Conservation (phyloP, 2,329 filamentous ascomycete genomes). For the Ophiostoma novo-ulmi region DNA sequence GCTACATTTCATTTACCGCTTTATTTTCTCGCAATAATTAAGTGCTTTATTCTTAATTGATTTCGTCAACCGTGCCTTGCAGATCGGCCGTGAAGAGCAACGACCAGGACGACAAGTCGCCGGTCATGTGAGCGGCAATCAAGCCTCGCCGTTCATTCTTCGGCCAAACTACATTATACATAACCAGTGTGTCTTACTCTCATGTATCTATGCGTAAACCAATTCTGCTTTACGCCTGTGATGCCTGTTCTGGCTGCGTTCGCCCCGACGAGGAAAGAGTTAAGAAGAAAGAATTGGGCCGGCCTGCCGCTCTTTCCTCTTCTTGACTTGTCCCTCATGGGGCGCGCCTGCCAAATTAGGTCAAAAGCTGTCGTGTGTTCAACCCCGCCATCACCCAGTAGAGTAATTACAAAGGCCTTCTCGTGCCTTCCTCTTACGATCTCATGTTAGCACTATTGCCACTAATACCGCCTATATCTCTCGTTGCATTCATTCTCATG, state of each 20-base stretch:
- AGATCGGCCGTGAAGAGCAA: background rate
- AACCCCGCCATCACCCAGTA: constrained; percentile 14
- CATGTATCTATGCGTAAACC: background rate
- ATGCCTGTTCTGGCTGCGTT: background rate
- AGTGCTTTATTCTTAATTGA: background rate
- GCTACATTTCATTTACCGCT: background rate
- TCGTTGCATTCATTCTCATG: background rate
- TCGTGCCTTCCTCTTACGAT: constrained; percentile 1
- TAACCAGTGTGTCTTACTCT: background rate
- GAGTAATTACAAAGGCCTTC: background rate
- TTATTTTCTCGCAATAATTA: background rate
- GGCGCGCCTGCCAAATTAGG: background rate
- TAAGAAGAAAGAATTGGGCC: background rate
- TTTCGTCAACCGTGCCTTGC: constrained; percentile 18
- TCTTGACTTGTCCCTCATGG: constrained; percentile 5
- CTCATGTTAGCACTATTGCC: background rate
- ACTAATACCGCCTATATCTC: background rate
- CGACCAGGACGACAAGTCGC: background rate
- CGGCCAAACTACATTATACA: background rate
- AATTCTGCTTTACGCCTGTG: no score
- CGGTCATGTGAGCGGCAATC: constrained; percentile 8
- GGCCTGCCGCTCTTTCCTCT: constrained; percentile 15
- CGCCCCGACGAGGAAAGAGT: background rate
- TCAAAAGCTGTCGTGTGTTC: constrained; percentile 19
- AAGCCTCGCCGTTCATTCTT: background rate